Percentiles rank a stretch among this genome's conserved stretches.
Conservation (phyloP, 495 filamentous ascomycete genomes). For the Podospora comata region DNA sequence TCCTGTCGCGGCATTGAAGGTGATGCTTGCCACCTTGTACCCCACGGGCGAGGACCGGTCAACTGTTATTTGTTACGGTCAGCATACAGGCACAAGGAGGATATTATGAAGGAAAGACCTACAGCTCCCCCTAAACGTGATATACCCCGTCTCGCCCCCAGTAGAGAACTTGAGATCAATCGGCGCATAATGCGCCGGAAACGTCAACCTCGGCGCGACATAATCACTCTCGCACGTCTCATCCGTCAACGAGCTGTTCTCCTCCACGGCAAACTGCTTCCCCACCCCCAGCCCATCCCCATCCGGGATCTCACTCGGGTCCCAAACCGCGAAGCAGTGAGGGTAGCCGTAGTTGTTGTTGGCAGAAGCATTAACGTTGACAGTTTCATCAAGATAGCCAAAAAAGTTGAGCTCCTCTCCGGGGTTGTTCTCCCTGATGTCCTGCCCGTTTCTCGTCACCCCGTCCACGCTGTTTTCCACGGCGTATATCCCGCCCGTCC, state of each 20-base stretch:
- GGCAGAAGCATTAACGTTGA: slow-evolving; percentile 25
- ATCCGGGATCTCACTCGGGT: slow-evolving; percentile 50
- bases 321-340: slow-evolving; percentile 60
- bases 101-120: slow-evolving; percentile 13
- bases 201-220: slow-evolving; percentile 45
- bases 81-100: neutral
- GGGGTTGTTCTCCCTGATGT: slow-evolving; percentile 64
- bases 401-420: slow-evolving; percentile 69
- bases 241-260: slow-evolving; percentile 46
- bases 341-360: slow-evolving; percentile 59
- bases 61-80: slow-evolving; percentile 16
- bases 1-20: slow-evolving; percentile 36
- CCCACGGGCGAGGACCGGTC: slow-evolving; percentile 48
- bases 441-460: slow-evolving; percentile 49
- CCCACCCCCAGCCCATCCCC: slow-evolving; percentile 45
- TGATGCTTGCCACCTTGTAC: slow-evolving; percentile 46
- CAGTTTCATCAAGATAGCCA: slow-evolving; percentile 53
- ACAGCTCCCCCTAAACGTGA: slow-evolving; percentile 58
- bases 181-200: slow-evolving; percentile 55
- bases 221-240: slow-evolving; percentile 40
- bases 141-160: slow-evolving; percentile 42
- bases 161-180: slow-evolving; percentile 50
- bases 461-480: slow-evolving; percentile 67
- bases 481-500: slow-evolving; percentile 58
- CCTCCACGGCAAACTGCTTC: slow-evolving; percentile 47